Percentiles rank a stretch among this genome's conserved stretches.
phyloP scores from a whole-genome alignment of 345 rosid species.

The Camelina neglecta region DNA sequence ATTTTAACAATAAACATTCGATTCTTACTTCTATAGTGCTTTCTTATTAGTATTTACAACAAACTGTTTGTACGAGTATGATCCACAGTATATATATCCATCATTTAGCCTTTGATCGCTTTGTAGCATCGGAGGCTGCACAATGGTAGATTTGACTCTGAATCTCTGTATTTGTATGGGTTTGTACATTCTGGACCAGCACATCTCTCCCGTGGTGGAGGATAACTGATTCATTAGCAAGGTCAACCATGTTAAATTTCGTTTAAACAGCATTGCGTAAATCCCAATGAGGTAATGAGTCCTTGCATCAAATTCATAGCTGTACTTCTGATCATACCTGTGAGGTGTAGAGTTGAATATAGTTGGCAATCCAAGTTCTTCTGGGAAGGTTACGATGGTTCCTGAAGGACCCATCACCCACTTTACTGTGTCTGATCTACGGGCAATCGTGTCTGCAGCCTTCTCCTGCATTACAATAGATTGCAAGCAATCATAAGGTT shows the following conservation, averaged over 20 bases:
- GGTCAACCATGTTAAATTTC: not conserved
- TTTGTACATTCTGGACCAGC: constrained; percentile 81
- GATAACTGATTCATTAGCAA: constrained; percentile 63
- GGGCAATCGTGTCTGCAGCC: constrained; percentile 63
- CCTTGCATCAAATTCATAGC: not conserved
- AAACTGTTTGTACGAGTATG: not conserved
- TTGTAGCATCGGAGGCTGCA: constrained; percentile 93
- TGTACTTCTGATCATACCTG: constrained; percentile 47
- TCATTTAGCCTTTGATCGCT: constrained; percentile 58
- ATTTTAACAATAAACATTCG: not conserved
- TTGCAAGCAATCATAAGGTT: constrained; percentile 26
- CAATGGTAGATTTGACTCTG: constrained; percentile 82
- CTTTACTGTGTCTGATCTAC: constrained; percentile 63
- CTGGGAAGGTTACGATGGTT: constrained; percentile 74
- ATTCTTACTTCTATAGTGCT: not conserved
- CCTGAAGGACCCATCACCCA: constrained; percentile 75
- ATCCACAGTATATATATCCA: constrained; percentile 1
- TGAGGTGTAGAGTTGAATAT: constrained; percentile 62
- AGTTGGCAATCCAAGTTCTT: constrained; percentile 75
- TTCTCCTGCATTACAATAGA: constrained; percentile 58
- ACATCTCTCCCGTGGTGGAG: constrained; percentile 85
- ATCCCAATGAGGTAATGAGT: not conserved
- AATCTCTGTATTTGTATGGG: constrained; percentile 84
- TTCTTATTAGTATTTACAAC: constrained; percentile 20
- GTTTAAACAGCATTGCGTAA: not conserved